Evolutionary conservation across 139 green algal genomes (phyloP).

Genomic region (Astrephomene gubernaculifera): DNA sequence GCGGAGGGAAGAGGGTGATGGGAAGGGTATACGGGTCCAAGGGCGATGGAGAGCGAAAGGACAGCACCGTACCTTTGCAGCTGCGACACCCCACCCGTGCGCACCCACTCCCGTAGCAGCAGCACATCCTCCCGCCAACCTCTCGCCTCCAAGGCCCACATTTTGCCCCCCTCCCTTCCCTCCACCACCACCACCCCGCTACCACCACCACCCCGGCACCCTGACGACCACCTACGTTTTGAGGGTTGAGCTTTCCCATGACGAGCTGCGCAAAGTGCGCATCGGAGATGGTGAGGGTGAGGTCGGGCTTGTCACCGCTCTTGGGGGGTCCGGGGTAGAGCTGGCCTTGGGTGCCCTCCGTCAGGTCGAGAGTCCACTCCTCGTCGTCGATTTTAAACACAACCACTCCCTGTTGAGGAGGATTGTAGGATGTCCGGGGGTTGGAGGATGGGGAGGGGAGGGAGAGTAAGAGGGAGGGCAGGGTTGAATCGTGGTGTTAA

Average conservation of each 20-base stretch:
- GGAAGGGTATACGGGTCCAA: background rate
- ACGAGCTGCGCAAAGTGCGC: slow-evolving; percentile 82
- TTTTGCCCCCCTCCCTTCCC: background rate
- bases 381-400: slow-evolving; percentile 87
- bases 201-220: background rate
- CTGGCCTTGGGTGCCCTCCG: slow-evolving; percentile 56
- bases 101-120: no score
- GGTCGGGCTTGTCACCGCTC: slow-evolving; percentile 61
- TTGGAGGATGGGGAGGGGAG: no score
- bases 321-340: slow-evolving; percentile 21
- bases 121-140: no score
- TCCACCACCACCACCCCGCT: background rate
- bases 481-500: background rate
- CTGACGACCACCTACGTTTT: slow-evolving; percentile 73
- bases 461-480: background rate
- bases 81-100: no score
- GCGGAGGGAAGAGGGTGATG: no score
- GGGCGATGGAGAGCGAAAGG: background rate
- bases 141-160: background rate
- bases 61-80: background rate
- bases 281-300: slow-evolving; percentile 84
- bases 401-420: slow-evolving; percentile 85
- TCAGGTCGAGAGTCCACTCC: slow-evolving; percentile 83
- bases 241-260: slow-evolving; percentile 86
- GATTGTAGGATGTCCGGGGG: no score